Base-by-base conservation (phyloP, 192 early-diverging fungal species). In the Podila horticola region DNA sequence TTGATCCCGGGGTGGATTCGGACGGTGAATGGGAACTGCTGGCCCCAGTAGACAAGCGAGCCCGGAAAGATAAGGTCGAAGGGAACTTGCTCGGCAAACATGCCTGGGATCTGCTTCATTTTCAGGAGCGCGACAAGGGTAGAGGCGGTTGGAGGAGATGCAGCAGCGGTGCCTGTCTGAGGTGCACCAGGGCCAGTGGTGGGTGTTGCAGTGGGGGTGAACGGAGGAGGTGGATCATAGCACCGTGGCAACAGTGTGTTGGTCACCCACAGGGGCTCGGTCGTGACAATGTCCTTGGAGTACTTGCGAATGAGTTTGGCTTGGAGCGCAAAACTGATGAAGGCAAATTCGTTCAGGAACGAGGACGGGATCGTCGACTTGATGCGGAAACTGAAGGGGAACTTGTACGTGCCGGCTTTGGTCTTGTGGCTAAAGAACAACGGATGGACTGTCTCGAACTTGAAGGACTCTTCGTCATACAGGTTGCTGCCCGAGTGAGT, bases 81-180 rank as follows among this genome's bases (percentile, higher is more conserved):
- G 34, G 34, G 34, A 10, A 36, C 34, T 36, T 36, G 34, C 34
- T 36, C 34, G 34, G 34, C 34, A 36, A 36, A 36, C 34, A 36
- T 36, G 34, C 34, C 34, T 36, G 34, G 34, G 34, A 36, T 36
- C 30, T 75, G 62, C 67, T 75, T 75, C 67, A 75, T 13, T 36
- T 75, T 75, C 28, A 75, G 24, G 55, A 69, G 52, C 1, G 66
- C 74, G 67, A 9, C 62, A 52, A 7, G 69, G 4, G 45, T 65
- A 60, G 4, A 64, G 20, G 15, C 41, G 10, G n/a, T 58, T 36
- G 22, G 74, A 75, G 34, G 67, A 62, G 26, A 70, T 66, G 17
- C 49, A 26, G 24, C 67, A 67, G 34, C 34, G 34, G 34, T 36
- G 7, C 34, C 34, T 36, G 34, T 36, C 10, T 36, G 34, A 36